Base-by-base conservation (phyloP, 2,329 filamentous ascomycete genomes). In the Canariomyces notabilis region DNA sequence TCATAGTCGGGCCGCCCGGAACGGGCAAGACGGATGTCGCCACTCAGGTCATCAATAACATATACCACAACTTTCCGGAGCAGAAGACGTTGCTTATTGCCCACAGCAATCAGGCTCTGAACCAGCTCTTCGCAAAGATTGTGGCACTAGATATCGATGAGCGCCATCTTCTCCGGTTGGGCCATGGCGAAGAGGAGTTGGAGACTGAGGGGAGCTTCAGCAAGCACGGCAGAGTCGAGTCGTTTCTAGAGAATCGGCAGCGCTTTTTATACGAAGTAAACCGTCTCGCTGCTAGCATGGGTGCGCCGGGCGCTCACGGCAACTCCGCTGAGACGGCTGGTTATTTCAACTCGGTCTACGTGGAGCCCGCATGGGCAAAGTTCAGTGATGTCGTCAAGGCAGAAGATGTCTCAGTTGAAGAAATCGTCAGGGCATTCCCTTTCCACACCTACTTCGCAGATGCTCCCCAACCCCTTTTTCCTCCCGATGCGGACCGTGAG, bases 11-110 rank as follows among this genome's bases (percentile, higher is more conserved):
- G 1, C 93, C 93, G 44, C 93, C 93, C 6, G 93, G 93, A 44
- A 98, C 93, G 6, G 93, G 94, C 52, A 98, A 98, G 72, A 98
- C 93, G n/a, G 93, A 98, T 67, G 93, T 98, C 43, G 90, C 89
- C 38, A 96, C 91, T 4, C 93, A 98, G 66, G 94, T 97, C 63
- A 98, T 98, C 69, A 96, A 88, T 71, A 96, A 97, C 65, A 86
- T 98, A 57, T 98, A 98, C 63, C 91, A 97, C 72, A 95, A 97
- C 67, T 98, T 96, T 63, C 90, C 93, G 6, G 76, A 84, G 53
- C 89, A 98, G 65, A 85, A 89, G 57, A 98, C 93, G 0, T 72
- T 98, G 15, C 79, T 98, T 33, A 82, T 98, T 53, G 93, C 93
- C 4, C 93, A 98, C 65, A 97, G 91, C 67, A 98, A 98, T 62